Evolutionary conservation across 768 basidiomycete species (phyloP).

Genomic region (Clavaria fumosa): DNA sequence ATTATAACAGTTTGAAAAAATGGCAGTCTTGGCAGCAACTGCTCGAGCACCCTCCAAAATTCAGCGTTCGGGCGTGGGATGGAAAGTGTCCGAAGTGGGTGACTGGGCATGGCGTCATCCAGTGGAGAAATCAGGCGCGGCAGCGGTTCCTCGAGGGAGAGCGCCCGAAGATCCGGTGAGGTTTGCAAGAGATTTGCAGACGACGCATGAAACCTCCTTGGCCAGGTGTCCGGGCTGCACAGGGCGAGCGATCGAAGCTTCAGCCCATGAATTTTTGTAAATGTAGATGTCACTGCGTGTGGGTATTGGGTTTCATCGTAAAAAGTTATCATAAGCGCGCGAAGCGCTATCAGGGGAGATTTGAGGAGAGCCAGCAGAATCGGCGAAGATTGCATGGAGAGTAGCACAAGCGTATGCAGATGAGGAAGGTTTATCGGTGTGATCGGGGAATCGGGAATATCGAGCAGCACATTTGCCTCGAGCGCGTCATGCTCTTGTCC

Average conservation of each 20-base stretch:
- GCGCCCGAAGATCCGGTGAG: slow-evolving; percentile 44
- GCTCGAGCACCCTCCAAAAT: slow-evolving; percentile 41
- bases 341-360: slow-evolving; percentile 46
- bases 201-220: slow-evolving; percentile 40
- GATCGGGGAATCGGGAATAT: slow-evolving; percentile 18
- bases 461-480: slow-evolving; percentile 20
- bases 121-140: slow-evolving; percentile 29
- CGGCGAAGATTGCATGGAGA: slow-evolving; percentile 54
- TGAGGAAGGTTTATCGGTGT: slow-evolving; percentile 36
- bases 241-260: slow-evolving; percentile 45
- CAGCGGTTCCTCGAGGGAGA: slow-evolving; percentile 58
- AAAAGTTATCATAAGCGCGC: slow-evolving; percentile 54
- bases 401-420: slow-evolving; percentile 42
- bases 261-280: slow-evolving; percentile 45
- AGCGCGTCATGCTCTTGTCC: slow-evolving; percentile 41
- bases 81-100: slow-evolving; percentile 48
- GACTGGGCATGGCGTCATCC: slow-evolving; percentile 10
- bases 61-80: slow-evolving; percentile 57
- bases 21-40: slow-evolving; percentile 40
- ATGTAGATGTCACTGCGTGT: slow-evolving; percentile 36
- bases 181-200: slow-evolving; percentile 31
- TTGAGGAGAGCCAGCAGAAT: slow-evolving; percentile 43
- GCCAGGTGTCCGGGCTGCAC: slow-evolving; percentile 58
- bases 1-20: slow-evolving; percentile 39
- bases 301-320: slow-evolving; percentile 55